Evolutionary conservation across 192 early-diverging fungal species (phyloP).

Genomic region (Podochytrium sp.): DNA sequence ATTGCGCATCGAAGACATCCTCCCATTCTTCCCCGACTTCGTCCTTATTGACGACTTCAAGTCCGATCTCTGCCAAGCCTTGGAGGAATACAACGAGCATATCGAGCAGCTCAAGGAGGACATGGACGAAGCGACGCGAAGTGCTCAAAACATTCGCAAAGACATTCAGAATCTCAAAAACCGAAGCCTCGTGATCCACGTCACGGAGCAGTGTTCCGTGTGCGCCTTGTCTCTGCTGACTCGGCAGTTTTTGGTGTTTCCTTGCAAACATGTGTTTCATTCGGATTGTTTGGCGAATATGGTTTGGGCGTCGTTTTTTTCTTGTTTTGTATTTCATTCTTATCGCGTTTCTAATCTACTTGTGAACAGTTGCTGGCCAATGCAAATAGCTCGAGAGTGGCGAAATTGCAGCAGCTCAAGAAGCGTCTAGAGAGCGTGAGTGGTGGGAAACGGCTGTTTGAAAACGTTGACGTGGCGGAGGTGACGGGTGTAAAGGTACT

Average conservation of each 20-base stretch:
- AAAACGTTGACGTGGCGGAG: background rate
- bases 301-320: constrained; percentile 42
- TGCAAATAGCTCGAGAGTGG: constrained; percentile 49
- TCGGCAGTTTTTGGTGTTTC: constrained; percentile 92
- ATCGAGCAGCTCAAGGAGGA: constrained; percentile 86
- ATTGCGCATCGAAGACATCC: constrained; percentile 92
- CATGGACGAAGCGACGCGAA: constrained; percentile 95
- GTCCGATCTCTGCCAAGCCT: constrained; percentile 87
- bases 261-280: constrained; percentile 95
- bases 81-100: constrained; percentile 91
- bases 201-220: constrained; percentile 75
- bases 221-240: constrained; percentile 81
- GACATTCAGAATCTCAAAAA: constrained; percentile 88
- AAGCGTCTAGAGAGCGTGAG: constrained; percentile 59
- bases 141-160: constrained; percentile 87
- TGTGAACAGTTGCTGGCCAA: constrained; percentile 50
- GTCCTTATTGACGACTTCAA: constrained; percentile 97
- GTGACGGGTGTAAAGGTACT: constrained; percentile 14
- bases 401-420: constrained; percentile 61
- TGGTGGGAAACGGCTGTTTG: constrained; percentile 2
- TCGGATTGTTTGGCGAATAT: constrained; percentile 83
- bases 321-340: constrained; percentile 13
- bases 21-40: constrained; percentile 98
- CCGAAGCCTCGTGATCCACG: constrained; percentile 70
- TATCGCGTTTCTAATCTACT: constrained; percentile 16